A percentile compares a stretch with the other conserved stretches of the same genome.
Conservation (phyloP, 495 filamentous ascomycete species). For the Rhypophila decipiens region DNA sequence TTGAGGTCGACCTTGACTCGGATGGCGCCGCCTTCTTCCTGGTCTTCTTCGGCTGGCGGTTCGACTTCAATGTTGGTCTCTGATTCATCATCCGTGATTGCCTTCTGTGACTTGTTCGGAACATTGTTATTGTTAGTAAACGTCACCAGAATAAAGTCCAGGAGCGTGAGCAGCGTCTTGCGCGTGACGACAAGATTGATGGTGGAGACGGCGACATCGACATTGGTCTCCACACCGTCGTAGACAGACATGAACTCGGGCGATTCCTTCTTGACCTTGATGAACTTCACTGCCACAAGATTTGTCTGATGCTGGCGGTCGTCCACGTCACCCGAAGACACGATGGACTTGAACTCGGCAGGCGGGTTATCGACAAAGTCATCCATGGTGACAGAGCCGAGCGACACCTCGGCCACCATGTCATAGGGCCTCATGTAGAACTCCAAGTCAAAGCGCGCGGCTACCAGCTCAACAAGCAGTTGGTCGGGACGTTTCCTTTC, state of each 20-base stretch:
- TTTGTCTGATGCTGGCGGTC: conserved; percentile 61
- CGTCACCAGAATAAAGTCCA: conserved; percentile 93
- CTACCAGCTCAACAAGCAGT: conserved; percentile 82
- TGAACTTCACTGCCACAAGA: conserved; percentile 80
- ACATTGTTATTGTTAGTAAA: conserved; percentile 63
- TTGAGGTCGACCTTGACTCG: conserved; percentile 85
- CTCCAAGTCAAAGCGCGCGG: conserved; percentile 80
- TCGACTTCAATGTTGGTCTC: conserved; percentile 30
- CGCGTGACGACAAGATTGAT: conserved; percentile 93
- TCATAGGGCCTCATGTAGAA: conserved; percentile 85
- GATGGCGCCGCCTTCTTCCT: conserved; percentile 36
- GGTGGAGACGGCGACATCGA: conserved; percentile 87
- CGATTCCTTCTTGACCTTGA: conserved; percentile 82
- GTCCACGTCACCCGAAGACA: conserved; percentile 79
- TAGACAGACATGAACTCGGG: conserved; percentile 88
- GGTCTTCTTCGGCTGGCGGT: conserved; percentile 19
- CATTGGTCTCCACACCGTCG: conserved; percentile 86
- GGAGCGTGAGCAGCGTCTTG: conserved; percentile 85
- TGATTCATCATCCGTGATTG: conserved; percentile 29
- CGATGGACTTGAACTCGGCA: conserved; percentile 91
- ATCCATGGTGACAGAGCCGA: conserved; percentile 84
- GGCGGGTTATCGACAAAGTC: conserved; percentile 86
- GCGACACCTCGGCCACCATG: conserved; percentile 81
- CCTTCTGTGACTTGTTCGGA: conserved; percentile 27
- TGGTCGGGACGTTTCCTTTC: conserved; percentile 70